These are phyloP conservation scores for Hypsizygus ulmarius DNA, from an alignment of 1,284 basidiomycete species.

Conservation along the genomic window DNA sequence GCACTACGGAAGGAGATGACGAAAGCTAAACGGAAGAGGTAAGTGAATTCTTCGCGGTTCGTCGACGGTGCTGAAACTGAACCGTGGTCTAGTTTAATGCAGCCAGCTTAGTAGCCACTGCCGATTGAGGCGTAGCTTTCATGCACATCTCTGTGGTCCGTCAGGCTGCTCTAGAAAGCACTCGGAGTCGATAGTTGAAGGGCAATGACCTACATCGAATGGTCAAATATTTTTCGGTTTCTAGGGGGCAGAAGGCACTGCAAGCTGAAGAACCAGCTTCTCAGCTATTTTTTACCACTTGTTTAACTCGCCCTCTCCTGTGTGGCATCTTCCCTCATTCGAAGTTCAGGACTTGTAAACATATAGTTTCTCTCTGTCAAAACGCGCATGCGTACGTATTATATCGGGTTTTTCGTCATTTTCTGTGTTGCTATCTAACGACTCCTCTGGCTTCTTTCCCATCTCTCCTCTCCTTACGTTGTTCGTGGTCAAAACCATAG, in stretches of 20 bases:
- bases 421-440: slow-evolving; percentile 24
- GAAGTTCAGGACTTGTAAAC: slow-evolving; percentile 34
- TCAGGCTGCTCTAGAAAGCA: slow-evolving; percentile 12
- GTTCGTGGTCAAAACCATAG: slow-evolving; percentile 15
- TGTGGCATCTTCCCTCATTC: slow-evolving; percentile 14
- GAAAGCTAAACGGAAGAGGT: slow-evolving; percentile 97
- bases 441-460: slow-evolving; percentile 10
- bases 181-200: slow-evolving; percentile 4
- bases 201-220: slow-evolving; percentile 1
- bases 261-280: slow-evolving; percentile 17
- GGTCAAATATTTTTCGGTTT: slow-evolving; percentile 5
- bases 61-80: slow-evolving; percentile 1
- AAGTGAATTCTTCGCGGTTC: slow-evolving; percentile 14
- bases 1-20: slow-evolving; percentile 99
- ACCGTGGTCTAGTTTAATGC: slow-evolving; percentile 32
- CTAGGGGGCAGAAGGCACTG: slow-evolving; percentile 8
- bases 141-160: slow-evolving; percentile 4
- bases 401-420: slow-evolving; percentile 18
- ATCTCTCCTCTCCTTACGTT: slow-evolving; percentile 7
- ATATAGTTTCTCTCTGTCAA: slow-evolving; percentile 16
- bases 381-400: slow-evolving; percentile 15
- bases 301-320: slow-evolving; percentile 4
- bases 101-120: slow-evolving; percentile 27
- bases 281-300: slow-evolving; percentile 11
- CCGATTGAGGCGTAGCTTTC: slow-evolving; percentile 1